Conservation (phyloP, 352 stramenopile species). For the Phytophthora podocarpi region DNA sequence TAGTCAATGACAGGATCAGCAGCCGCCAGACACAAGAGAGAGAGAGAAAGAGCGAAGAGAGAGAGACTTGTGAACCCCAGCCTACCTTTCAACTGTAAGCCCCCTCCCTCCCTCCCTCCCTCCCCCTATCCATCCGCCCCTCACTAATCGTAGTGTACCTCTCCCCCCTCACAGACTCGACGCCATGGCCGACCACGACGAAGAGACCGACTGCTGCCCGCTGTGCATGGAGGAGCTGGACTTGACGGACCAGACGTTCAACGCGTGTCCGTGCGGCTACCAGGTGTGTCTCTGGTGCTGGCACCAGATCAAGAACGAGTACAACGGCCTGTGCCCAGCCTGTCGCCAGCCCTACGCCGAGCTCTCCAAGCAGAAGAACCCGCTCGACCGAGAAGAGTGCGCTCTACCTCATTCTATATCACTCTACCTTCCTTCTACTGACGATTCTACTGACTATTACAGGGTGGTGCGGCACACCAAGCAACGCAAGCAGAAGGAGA, state of each 20-base stretch:
- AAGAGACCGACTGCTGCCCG: slow-evolving; percentile 94
- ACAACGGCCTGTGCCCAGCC: slow-evolving; percentile 97
- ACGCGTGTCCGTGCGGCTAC: slow-evolving; percentile 99
- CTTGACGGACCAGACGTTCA: slow-evolving; percentile 98
- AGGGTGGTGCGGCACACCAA: slow-evolving; percentile 82
- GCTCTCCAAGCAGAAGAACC: slow-evolving; percentile 89
- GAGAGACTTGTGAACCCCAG: not conserved
- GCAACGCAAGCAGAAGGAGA: slow-evolving; percentile 87
- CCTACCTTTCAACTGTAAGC: not conserved
- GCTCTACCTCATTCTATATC: slow-evolving; percentile 9
- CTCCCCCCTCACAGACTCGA: too few relatives aligned
- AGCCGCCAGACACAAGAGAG: slow-evolving; percentile 24
- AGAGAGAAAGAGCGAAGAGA: slow-evolving; percentile 3
- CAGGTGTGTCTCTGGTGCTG: slow-evolving; percentile 99
- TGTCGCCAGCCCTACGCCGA: slow-evolving; percentile 98
- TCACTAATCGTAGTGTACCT: too few relatives aligned
- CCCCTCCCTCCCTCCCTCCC: not conserved
- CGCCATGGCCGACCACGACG: slow-evolving; percentile 69
- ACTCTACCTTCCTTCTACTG: not conserved
- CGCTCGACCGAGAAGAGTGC: slow-evolving; percentile 95
- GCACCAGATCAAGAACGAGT: slow-evolving; percentile 99
- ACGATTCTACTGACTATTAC: not conserved
- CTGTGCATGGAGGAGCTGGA: slow-evolving; percentile 99
- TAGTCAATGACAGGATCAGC: slow-evolving; percentile 52
- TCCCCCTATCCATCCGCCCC: not conserved